A percentile compares a stretch with the other conserved stretches of the same genome.
These are phyloP conservation scores for Plasmodium coatneyi DNA, from an alignment of 169 alveolate species.

Conservation along the genomic window DNA sequence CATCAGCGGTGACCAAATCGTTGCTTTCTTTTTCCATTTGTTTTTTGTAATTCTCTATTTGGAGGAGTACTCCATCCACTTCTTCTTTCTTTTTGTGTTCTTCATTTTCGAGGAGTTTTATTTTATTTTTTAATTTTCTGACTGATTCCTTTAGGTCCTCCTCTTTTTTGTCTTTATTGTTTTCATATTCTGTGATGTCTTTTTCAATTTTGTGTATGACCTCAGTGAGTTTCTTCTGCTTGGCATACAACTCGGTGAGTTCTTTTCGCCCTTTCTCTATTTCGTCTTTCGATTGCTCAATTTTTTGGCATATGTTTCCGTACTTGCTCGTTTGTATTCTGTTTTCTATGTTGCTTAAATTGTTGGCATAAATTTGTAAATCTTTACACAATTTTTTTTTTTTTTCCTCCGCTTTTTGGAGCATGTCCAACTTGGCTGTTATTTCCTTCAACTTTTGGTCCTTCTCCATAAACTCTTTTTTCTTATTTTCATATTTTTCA, in stretches of 20 bases:
- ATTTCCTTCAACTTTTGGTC: conserved; percentile 68
- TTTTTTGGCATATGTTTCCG: conserved; percentile 56
- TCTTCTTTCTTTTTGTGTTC: conserved; percentile 76
- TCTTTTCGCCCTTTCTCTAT: conserved; percentile 73
- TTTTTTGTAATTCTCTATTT: conserved; percentile 69
- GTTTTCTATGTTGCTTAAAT: conserved; percentile 75
- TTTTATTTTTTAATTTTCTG: conserved; percentile 76
- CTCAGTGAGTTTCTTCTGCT: conserved; percentile 80
- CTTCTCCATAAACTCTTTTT: conserved; percentile 41
- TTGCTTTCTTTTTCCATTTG: conserved; percentile 61
- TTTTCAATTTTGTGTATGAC: conserved; percentile 77
- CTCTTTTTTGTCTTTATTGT: conserved; percentile 77
- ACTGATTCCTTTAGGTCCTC: conserved; percentile 75
- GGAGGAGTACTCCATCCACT: conserved; percentile 78
- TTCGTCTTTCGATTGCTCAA: conserved; percentile 51
- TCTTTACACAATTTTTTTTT: conserved; percentile 71
- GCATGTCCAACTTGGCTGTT: conserved; percentile 25
- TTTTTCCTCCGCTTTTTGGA: conserved; percentile 76
- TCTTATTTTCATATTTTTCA: conserved; percentile 71
- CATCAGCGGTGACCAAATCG: conserved; percentile 51
- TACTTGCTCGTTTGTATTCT: conserved; percentile 75
- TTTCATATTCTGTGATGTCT: conserved; percentile 79
- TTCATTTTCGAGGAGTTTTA: conserved; percentile 76
- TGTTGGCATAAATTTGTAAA: conserved; percentile 63
- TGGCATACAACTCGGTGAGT: conserved; percentile 68